Percentiles rank a stretch among this genome's conserved stretches.
These are phyloP conservation scores for Gossypium australe DNA, from an alignment of 345 rosid species.

Conservation along the genomic window DNA sequence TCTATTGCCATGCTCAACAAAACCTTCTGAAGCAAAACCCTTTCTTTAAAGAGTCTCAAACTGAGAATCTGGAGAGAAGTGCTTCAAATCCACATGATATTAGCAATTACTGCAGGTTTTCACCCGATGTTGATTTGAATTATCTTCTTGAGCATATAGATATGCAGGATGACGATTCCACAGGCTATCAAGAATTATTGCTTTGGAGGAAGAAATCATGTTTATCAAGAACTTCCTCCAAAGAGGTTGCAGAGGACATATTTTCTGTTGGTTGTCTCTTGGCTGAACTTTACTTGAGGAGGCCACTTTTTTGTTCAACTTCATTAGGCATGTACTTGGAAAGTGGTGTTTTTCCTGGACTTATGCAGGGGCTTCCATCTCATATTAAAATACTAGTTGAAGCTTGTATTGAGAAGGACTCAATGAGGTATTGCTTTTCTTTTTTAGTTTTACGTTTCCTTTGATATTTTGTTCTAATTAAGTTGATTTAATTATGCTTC, in stretches of 20 bases:
- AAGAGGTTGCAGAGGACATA: conserved; percentile 56
- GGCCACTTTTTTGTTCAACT: conserved; percentile 67
- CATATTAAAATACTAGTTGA: conserved; percentile 59
- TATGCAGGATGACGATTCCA: conserved; percentile 43
- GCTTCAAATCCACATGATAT: conserved; percentile 28
- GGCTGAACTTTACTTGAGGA: conserved; percentile 71
- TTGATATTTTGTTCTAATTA: background rate
- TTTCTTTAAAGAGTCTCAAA: conserved; percentile 27
- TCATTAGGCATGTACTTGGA: conserved; percentile 51
- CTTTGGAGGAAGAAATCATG: conserved; percentile 62
- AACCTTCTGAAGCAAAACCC: conserved; percentile 19
- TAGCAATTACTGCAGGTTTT: conserved; percentile 25
- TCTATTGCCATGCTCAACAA: conserved; percentile 31
- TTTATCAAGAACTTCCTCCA: conserved; percentile 26
- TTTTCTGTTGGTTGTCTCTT: conserved; percentile 80
- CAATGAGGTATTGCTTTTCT: conserved; percentile 42
- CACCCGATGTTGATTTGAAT: conserved; percentile 42
- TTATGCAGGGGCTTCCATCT: conserved; percentile 68
- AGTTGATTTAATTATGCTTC: conserved; percentile 12
- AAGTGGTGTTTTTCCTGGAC: conserved; percentile 49
- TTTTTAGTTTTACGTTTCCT: background rate
- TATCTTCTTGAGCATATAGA: conserved; percentile 69
- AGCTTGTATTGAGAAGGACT: conserved; percentile 70
- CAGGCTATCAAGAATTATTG: conserved; percentile 58
- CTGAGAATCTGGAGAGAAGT: conserved; percentile 26